Evolutionary conservation across 768 basidiomycete species (phyloP).

Genomic region (Suillus fuscotomentosus): DNA sequence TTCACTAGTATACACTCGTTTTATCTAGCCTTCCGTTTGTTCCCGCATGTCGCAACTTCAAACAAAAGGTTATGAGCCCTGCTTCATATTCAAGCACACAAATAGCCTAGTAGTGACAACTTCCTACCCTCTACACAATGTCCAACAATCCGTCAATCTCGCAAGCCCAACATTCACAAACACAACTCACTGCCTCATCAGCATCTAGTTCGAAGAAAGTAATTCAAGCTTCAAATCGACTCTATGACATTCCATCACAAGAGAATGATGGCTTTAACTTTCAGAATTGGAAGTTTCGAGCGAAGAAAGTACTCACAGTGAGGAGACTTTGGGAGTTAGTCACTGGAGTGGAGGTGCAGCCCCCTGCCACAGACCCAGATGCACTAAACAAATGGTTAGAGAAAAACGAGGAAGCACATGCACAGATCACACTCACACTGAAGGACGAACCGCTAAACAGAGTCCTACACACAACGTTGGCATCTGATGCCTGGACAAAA

Average conservation of each 20-base stretch:
- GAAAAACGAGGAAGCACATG: slow-evolving; percentile 14
- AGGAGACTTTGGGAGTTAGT: slow-evolving; percentile 8
- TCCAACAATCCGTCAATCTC: too few species aligned
- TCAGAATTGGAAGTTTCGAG: slow-evolving; percentile 13
- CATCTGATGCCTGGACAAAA: slow-evolving; percentile 9
- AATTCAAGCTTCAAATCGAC: not conserved
- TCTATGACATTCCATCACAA: slow-evolving; percentile 11
- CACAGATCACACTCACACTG: slow-evolving; percentile 20
- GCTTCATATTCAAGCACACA: too few species aligned
- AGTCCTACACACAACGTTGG: slow-evolving; percentile 4
- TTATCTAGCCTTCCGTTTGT: too few species aligned
- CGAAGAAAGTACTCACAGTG: slow-evolving; percentile 19
- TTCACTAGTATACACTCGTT: too few species aligned
- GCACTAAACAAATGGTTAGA: not conserved
- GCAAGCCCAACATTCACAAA: too few species aligned
- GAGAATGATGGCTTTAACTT: slow-evolving; percentile 11
- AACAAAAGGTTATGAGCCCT: too few species aligned
- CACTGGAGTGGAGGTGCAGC: not conserved
- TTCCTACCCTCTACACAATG: too few species aligned
- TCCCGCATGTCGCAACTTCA: too few species aligned
- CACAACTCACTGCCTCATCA: too few species aligned
- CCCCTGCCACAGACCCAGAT: not conserved
- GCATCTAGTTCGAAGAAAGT: too few species aligned
- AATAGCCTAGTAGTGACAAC: too few species aligned
- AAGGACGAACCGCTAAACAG: slow-evolving; percentile 19